A percentile compares a stretch with the other conserved stretches of the same genome.
Evolutionary conservation across 331 rosid genomes (phyloP).

Genomic region (Pyracantha coccinea): DNA sequence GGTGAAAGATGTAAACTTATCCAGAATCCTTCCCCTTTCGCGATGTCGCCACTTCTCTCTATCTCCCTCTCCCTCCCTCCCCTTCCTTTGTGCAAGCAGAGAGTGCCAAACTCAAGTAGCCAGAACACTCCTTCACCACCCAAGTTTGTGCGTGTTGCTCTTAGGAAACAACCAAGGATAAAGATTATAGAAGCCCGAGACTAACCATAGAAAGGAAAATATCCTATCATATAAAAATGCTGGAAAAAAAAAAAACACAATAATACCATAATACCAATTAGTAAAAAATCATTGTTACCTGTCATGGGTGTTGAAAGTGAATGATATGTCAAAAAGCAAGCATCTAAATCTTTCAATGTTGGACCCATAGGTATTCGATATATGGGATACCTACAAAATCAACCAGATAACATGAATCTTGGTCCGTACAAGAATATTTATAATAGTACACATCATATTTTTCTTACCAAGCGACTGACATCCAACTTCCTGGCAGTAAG

Average conservation of each 20-base stretch:
- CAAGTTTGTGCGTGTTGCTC: not conserved
- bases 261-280: not conserved
- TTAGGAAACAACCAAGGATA: not conserved
- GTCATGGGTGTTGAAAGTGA: conserved; percentile 53
- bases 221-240: not conserved
- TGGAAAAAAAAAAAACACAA: not conserved
- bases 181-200: not conserved
- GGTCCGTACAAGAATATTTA: conserved; percentile 3
- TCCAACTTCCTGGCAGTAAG: conserved; percentile 63
- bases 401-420: conserved; percentile 13
- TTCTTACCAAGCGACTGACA: conserved; percentile 73
- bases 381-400: conserved; percentile 66
- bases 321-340: conserved; percentile 80
- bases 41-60: not conserved
- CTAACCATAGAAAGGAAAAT: not conserved
- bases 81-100: not conserved
- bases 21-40: not conserved
- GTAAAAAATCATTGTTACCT: conserved; percentile 36
- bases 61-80: not conserved
- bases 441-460: conserved; percentile 8
- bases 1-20: not conserved
- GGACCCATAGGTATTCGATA: conserved; percentile 78
- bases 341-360: conserved; percentile 73
- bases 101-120: not conserved
- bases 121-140: not conserved